phyloP scores from a whole-genome alignment of 495 filamentous ascomycete species.

The Poronia punctata region DNA sequence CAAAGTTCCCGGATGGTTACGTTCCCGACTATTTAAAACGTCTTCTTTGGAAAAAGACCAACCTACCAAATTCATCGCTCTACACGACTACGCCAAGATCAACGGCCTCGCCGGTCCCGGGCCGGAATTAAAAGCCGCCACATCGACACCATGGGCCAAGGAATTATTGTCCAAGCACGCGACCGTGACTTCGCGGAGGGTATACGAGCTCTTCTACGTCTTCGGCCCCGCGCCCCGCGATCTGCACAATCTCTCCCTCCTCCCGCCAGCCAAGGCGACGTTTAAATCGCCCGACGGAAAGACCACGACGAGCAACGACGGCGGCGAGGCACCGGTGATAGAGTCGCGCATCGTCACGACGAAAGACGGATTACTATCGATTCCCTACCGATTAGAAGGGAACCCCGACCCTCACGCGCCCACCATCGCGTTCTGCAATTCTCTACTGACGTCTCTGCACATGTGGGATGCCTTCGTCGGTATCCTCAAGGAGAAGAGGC shows the following conservation, averaged over 20 bases:
- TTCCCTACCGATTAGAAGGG: slow-evolving; percentile 71
- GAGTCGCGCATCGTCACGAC: slow-evolving; percentile 59
- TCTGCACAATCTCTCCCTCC: slow-evolving; percentile 37
- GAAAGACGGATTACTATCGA: slow-evolving; percentile 54
- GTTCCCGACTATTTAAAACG: slow-evolving; percentile 58
- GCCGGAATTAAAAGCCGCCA: slow-evolving; percentile 55
- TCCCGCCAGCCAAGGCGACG: slow-evolving; percentile 29
- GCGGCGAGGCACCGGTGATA: slow-evolving; percentile 45
- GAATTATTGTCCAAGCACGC: slow-evolving; percentile 52
- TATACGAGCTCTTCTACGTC: slow-evolving; percentile 68
- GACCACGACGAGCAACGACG: slow-evolving; percentile 36
- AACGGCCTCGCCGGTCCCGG: slow-evolving; percentile 60
- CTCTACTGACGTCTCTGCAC: slow-evolving; percentile 60
- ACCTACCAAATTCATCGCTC: slow-evolving; percentile 49
- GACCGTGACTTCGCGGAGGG: slow-evolving; percentile 45
- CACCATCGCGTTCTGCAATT: slow-evolving; percentile 66
- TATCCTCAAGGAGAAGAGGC: slow-evolving; percentile 49
- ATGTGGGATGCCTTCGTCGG: slow-evolving; percentile 73
- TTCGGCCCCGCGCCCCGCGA: slow-evolving; percentile 70
- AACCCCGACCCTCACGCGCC: slow-evolving; percentile 57
- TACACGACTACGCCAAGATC: slow-evolving; percentile 62
- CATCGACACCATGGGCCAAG: slow-evolving; percentile 49
- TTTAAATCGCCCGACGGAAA: slow-evolving; percentile 49
- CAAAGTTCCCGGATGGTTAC: slow-evolving; percentile 68
- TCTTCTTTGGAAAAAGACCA: slow-evolving; percentile 44